A percentile compares a stretch with the other conserved stretches of the same genome.
These are phyloP conservation scores for Vitis riparia DNA, from an alignment of 164 flowering plant species.

Conservation along the genomic window DNA sequence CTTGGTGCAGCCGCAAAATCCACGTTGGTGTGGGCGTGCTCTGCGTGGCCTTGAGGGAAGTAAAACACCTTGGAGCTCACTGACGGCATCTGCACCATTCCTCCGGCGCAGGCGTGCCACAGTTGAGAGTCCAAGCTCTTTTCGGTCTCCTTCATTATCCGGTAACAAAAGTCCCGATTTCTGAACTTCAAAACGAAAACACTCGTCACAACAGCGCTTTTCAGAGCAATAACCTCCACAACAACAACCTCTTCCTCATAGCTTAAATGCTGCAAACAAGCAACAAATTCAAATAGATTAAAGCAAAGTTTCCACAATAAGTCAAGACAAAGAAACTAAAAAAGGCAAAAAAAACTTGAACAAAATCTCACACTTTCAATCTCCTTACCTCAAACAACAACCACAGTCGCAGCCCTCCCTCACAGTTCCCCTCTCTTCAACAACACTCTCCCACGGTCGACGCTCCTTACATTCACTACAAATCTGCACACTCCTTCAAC, in stretches of 20 bases:
- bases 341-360: background rate
- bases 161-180: background rate
- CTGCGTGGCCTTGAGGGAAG: conserved; percentile 95
- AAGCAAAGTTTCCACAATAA: background rate
- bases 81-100: conserved; percentile 87
- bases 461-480: too few relatives aligned
- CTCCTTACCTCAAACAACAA: background rate
- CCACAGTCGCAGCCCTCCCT: background rate
- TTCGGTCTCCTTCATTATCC: conserved; percentile 47
- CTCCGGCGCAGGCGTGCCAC: conserved; percentile 99
- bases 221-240: background rate
- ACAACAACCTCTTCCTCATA: background rate
- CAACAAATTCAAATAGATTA: background rate
- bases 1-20: conserved; percentile 43
- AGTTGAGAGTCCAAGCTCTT: conserved; percentile 82
- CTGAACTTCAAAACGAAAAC: background rate
- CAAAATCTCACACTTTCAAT: background rate
- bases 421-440: too few relatives aligned
- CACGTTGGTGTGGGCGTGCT: conserved; percentile 57
- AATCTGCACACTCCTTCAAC: too few relatives aligned
- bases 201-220: background rate
- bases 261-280: conserved; percentile 5
- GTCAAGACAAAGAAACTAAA: background rate
- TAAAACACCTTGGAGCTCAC: conserved; percentile 71
- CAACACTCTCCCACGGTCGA: too few relatives aligned